phyloP scores from a whole-genome alignment of 2,329 filamentous ascomycete genomes.

The Alternaria triticimaculans region DNA sequence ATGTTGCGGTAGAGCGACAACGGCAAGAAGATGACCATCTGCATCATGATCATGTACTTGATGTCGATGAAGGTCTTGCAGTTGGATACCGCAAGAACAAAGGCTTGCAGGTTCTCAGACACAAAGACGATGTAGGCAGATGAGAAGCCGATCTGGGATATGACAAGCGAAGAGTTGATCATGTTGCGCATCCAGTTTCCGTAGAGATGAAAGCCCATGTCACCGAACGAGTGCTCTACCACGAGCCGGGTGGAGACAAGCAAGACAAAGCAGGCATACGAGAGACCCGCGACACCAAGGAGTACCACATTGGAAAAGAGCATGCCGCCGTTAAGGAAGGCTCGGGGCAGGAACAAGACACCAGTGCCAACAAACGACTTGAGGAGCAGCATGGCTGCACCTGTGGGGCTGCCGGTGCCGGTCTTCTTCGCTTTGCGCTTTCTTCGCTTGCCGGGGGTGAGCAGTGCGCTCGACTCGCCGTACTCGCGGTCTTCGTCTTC shows the following conservation, averaged over 20 bases:
- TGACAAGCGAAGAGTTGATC: constrained; percentile 89
- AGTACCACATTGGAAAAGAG: constrained; percentile 92
- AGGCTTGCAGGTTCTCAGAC: constrained; percentile 92
- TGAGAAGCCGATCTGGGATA: constrained; percentile 95
- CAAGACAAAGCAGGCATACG: constrained; percentile 97
- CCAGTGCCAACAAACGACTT: constrained; percentile 99
- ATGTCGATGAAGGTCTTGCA: constrained; percentile 87
- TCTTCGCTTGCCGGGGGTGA: constrained; percentile 72
- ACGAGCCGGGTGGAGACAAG: constrained; percentile 85
- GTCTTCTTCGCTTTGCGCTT: constrained; percentile 79
- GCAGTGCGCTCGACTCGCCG: constrained; percentile 85
- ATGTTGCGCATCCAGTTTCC: constrained; percentile 87
- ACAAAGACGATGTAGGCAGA: constrained; percentile 97
- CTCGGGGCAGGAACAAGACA: constrained; percentile 88
- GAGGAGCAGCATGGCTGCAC: constrained; percentile 82
- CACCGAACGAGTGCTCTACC: constrained; percentile 94
- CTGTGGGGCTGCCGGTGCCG: constrained; percentile 78
- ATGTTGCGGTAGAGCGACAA: constrained; percentile 95
- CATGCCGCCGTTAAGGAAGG: constrained; percentile 97
- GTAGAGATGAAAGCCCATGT: constrained; percentile 91
- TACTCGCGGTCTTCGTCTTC: constrained; percentile 72
- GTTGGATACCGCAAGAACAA: constrained; percentile 87
- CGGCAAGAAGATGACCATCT: constrained; percentile 93
- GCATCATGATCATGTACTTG: constrained; percentile 88
- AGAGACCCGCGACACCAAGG: constrained; percentile 82